Conservation (phyloP, 192 early-diverging fungal genomes). For the Gonapodya prolifera region DNA sequence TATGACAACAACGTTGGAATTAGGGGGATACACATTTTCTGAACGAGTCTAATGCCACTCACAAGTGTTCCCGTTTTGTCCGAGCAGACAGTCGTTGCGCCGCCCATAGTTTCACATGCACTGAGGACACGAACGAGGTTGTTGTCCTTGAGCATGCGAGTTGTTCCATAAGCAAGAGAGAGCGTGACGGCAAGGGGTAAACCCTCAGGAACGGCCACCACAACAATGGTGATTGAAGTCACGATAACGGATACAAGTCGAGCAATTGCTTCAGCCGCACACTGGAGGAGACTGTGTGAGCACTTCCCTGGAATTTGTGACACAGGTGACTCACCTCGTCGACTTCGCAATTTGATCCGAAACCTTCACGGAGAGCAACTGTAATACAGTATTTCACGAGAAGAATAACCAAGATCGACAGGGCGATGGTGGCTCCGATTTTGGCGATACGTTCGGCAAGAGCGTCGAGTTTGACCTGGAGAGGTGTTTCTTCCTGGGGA, state of each 20-base stretch:
- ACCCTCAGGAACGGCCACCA: constrained; percentile 97
- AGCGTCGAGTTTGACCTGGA: constrained; percentile 78
- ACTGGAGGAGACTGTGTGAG: neutral
- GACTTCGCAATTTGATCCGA: neutral
- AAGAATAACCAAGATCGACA: constrained; percentile 75
- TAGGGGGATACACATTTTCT: neutral
- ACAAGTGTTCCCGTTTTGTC: constrained; percentile 90
- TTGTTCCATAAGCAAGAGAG: constrained; percentile 86
- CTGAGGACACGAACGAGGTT: constrained; percentile 91
- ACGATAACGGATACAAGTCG: constrained; percentile 53
- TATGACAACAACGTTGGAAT: constrained; percentile 16
- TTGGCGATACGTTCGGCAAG: constrained; percentile 92
- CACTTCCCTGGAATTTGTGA: neutral
- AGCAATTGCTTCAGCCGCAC: neutral
- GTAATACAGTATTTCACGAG: constrained; percentile 74
- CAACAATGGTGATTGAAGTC: constrained; percentile 83
- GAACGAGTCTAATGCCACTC: neutral
- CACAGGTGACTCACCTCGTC: neutral
- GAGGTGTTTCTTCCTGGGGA: constrained; percentile 76
- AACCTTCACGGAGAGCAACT: neutral
- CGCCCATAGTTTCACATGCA: constrained; percentile 94
- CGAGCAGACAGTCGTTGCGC: constrained; percentile 91
- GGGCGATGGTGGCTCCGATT: constrained; percentile 69
- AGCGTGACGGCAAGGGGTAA: constrained; percentile 94
- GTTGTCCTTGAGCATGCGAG: constrained; percentile 91